Base-by-base conservation (phyloP, 1,284 basidiomycete genomes). In the Ustilago shanxiensis region DNA sequence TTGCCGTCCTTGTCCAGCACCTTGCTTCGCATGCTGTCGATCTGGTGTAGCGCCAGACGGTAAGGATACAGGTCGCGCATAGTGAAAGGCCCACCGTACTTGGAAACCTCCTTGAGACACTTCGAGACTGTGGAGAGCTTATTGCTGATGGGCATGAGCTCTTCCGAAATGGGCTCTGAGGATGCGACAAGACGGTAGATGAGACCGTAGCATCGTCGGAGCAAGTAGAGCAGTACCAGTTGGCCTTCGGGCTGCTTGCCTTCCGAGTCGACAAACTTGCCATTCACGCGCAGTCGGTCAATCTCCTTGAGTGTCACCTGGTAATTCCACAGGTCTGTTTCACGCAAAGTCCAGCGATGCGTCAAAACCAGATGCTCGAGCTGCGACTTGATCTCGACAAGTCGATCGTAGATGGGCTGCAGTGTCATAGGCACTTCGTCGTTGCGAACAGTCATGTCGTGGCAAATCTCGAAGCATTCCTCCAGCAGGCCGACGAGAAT, bases 161-260 rank as follows among this genome's bases (percentile, higher is more conserved):
- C 95, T 86, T 98, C 95, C 0, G 95, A 97, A n/a, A 99, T 95
- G 0, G 97, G 97, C 87, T 98, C 96, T 64, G 93, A 95, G n/a
- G 95, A 95, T 26, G 95, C 95, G 76, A 99, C 90, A 56, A 99
- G 87, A 29, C 93, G 91, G 87, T 98, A 98, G 80, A 98, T 95
- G 60, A 98, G 89, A 74, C 96, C 96, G 86, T 98, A 97, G 88
- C 96, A 99, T 85, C 96, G 90, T 78, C 96, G 89, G 60, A 99
- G 89, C 35, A 98, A 89, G 87, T 97, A 99, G 49, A 98, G 89
- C 56, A 98, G 88, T 77, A 95, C 95, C 83, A 94, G 93, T 91
- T 97, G 95, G 20, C 95, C 95, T 67, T 91, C 89, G 2, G 95
- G 94, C 77, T 93, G 90, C 85, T 95, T 93, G 5, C 95, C 97